Evolutionary conservation across 2,329 filamentous ascomycete genomes (phyloP), one percentile per base, ranked within the genome.

Genomic region (Colletotrichum sojae): DNA sequence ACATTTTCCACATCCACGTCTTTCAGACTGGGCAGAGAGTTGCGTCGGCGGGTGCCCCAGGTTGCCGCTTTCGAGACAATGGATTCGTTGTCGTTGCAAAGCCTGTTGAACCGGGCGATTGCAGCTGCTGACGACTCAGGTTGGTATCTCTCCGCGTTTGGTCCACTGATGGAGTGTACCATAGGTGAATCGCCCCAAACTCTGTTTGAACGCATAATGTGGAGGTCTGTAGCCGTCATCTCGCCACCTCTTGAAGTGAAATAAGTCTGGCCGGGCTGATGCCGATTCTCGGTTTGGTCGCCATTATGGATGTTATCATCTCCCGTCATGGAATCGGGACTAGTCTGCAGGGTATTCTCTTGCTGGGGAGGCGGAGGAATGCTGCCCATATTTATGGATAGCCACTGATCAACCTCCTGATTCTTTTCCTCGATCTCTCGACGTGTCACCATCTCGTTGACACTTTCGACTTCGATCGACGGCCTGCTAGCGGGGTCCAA

Each of bases 21-120:
- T 5, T 83, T 71, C 63, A 85, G 73, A 72, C 86, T 90, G 2
- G 90, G 89, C 56, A 92, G 82, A 13, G 59, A 62, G 76, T 91
- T 91, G 66, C 88, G 86, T 49, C 90, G 87, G 6, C 89, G 86
- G 2, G 91, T 94, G 16, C 91, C 91, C 84, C 91, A 90, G 0
- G 91, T 94, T 18, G 91, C 91, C 15, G 89, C 86, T 70, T 88
- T 83, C 2, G 89, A 91, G 10, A 90, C 78, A 12, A 90, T 82
- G 0, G 89, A 91, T 31, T 84, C 85, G 55, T 83, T 89, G 71
- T 90, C 87, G 20, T 82, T 82, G 62, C 81, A 85, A 81, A 87
- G 82, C 12, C 79, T 80, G 71, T 88, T 80, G 62, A 86, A 89
- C 46, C 74, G 81, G 51, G 82, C 81, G 20, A 90, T 90, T 10